Percentiles rank a stretch among this genome's conserved stretches.
Evolutionary conservation across 805 yeast species (phyloP).

Genomic region (Danielia oregonensis): DNA sequence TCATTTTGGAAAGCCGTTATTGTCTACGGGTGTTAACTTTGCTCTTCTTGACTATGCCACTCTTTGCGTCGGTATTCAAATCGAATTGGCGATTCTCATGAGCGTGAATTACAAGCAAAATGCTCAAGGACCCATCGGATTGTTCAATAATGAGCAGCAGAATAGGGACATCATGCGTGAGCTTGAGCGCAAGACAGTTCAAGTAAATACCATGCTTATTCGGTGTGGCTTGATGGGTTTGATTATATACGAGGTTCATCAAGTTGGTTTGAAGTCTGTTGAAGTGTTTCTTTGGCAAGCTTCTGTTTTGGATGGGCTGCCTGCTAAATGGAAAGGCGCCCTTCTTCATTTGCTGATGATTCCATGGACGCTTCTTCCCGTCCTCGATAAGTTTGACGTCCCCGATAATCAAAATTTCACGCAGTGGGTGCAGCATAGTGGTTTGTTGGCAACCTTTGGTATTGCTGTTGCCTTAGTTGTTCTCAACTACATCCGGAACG

Average conservation of each 20-base stretch:
- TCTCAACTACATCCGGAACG: neutral
- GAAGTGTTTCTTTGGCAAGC: neutral
- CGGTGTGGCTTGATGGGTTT: no score
- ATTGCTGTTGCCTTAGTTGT: neutral
- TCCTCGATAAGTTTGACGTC: neutral
- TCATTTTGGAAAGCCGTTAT: neutral
- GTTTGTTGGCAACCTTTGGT: neutral
- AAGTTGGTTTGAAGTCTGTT: neutral
- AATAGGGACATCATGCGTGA: no score
- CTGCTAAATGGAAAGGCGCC: constrained; percentile 13
- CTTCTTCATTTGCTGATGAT: constrained; percentile 7
- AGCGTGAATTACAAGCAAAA: constrained; percentile 4
- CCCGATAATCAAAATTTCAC: neutral
- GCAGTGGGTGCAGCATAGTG: neutral
- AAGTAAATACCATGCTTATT: neutral
- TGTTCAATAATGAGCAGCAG: constrained; percentile 8
- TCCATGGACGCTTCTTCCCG: constrained; percentile 10
- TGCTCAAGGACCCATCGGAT: constrained; percentile 3
- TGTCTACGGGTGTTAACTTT: constrained; percentile 3
- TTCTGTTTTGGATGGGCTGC: no score
- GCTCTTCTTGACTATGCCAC: constrained; percentile 6
- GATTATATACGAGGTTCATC: no score
- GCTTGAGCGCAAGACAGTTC: constrained; percentile 1
- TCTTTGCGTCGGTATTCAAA: constrained; percentile 8
- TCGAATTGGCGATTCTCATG: constrained; percentile 2